Evolutionary conservation across 2,329 filamentous ascomycete genomes (phyloP), one percentile per base, ranked within the genome.

Genomic region (Colletotrichum euphorbiae): DNA sequence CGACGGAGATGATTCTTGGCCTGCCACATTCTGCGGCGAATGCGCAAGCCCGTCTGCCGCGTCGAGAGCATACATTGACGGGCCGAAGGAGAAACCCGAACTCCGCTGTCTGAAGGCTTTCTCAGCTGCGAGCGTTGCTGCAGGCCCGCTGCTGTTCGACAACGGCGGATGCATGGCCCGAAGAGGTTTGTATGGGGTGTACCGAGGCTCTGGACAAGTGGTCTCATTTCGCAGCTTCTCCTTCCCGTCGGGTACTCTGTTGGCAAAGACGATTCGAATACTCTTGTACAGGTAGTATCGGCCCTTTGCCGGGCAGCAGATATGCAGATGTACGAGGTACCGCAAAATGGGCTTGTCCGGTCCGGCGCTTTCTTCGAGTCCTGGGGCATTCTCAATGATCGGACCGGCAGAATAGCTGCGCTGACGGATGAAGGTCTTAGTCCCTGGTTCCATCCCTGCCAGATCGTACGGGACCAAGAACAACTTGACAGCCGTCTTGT

Each of bases 401-500:
- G 93, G 92, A 0, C 93, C 93, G 9, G 92, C 89, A 0, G 94
- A 97, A 78, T 97, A 98, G 77, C 92, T 96, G 69, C 96, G 91
- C 80, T 99, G 96, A 33, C 96, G 89, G 69, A 99, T 91, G 73
- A 98, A 98, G 0, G 96, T 99, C 79, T 98, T 98, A 15, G 93
- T 97, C 0, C 94, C 94, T 0, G 93, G 88, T 70, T 96, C 91
- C 95, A 99, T 99, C 58, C 93, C 95, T 1, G 89, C 86, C 1
- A 99, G 83, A 76, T 98, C 94, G 73, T 98, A 99, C 0, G 95
- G 96, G 3, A 99, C 89, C 24, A 98, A 85, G 73, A 98, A 98
- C 0, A 99, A 84, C 78, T 99, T 98, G 62, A 98, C 95, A 1
- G 96, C 96, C 3, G 96, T 98, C 77, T 98, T 98, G 81, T 98